Evolutionary conservation across 345 rosid species (phyloP), one percentile per base, ranked within the genome.

Genomic region (Pugionium cornutum): DNA sequence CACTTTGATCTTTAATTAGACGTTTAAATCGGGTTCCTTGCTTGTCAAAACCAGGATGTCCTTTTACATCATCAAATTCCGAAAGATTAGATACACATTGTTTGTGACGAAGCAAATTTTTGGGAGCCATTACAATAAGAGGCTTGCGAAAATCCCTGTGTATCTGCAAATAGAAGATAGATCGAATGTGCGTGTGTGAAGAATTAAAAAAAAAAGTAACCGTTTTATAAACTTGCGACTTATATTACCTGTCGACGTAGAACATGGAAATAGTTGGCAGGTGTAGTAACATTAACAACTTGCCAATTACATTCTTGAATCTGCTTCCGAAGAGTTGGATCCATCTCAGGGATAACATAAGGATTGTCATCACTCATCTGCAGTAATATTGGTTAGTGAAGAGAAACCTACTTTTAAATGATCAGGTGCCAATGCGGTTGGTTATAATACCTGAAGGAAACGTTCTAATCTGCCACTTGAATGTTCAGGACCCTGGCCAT

Each of bases 1-100:
- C 79, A 69, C 81, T 89, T 68, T 84, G 88, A 76, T 92, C 98
- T 72, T 87, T 89, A 56, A 92, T 87, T 5, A 92, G 86, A 26
- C 97, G 86, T 68, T 92, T 92, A 69, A 92, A 92, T 78, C 97
- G 72, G 43, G 98, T 92, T 36, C 98, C 98, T 64, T 89, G 98
- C 57, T 89, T 89, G 78, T 89, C 97, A 69, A 89, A 89, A 7
- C 98, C 97, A 43, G 89, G 82, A 70, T 89, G 94, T 29, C 96
- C 96, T 86, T 92, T 79, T 1, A 86, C 96, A 71, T 92, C 97
- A 67, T 89, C 96, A 37, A 92, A 89, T 66, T 92, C 95, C 1
- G 94, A 84, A 33, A 89, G 82, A 76, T 87, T 86, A 34, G 97
- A 92, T 75, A 81, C 86, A 77, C 98, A 89, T 42, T 80, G 80